Conservation (phyloP, 2,329 filamentous ascomycete species). For the Pezicula radicicola region DNA sequence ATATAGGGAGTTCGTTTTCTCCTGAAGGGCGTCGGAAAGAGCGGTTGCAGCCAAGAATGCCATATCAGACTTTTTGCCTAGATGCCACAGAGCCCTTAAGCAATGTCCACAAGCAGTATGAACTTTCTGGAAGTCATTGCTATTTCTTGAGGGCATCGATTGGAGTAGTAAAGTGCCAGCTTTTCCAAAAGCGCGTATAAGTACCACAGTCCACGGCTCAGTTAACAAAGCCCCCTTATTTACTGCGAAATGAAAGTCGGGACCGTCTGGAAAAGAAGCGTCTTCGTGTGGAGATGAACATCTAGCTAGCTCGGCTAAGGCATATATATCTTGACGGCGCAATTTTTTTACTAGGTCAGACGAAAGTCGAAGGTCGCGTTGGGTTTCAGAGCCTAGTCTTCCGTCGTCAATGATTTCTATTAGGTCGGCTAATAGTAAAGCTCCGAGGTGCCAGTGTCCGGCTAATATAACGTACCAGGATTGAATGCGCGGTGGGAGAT, state of each 20-base stretch:
- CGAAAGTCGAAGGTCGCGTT: conserved; percentile 23
- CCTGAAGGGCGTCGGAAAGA: conserved; percentile 27
- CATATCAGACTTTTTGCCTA: conserved; percentile 54
- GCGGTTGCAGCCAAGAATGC: conserved; percentile 35
- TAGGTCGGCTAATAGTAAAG: conserved; percentile 51
- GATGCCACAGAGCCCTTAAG: conserved; percentile 48
- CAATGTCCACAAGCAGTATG: conserved; percentile 42
- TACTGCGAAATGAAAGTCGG: conserved; percentile 48
- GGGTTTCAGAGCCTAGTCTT: conserved; percentile 22
- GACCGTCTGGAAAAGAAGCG: conserved; percentile 10
- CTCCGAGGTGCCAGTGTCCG: conserved; percentile 56
- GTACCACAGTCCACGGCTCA: conserved; percentile 55
- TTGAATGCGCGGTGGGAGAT: conserved; percentile 49
- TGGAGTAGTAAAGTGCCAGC: conserved; percentile 35
- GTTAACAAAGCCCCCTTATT: conserved; percentile 53
- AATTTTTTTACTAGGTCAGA: conserved; percentile 36
- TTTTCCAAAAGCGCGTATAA: conserved; percentile 49
- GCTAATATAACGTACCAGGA: conserved; percentile 58
- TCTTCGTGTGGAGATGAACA: conserved; percentile 35
- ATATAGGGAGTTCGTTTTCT: no score
- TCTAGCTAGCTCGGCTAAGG: conserved; percentile 46
- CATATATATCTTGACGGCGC: conserved; percentile 39
- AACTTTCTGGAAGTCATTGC: conserved; percentile 15
- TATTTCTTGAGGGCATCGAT: conserved; percentile 22
- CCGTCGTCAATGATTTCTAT: conserved; percentile 47